Base-by-base conservation (phyloP, 495 filamentous ascomycete species). In the Entonaema liquescens region DNA sequence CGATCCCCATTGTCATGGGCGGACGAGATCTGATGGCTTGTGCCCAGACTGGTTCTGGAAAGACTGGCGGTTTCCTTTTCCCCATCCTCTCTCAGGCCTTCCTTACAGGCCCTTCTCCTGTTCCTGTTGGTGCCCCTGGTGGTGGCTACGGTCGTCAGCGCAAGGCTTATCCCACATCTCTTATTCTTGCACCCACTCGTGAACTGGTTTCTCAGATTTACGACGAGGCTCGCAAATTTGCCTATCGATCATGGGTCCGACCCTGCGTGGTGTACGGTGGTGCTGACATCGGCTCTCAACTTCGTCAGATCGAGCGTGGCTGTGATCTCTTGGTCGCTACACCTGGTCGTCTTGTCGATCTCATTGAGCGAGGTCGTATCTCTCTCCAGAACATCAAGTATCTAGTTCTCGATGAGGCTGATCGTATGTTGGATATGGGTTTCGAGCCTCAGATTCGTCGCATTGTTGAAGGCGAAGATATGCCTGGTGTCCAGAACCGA, bases 361-460 rank as follows among this genome's bases (percentile, higher is more conserved):
- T 99, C 78, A 97, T 99, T 71, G 96, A 98, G 86, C 93, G 96
- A 84, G 95, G 96, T 71, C 94, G 95, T 78, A 98, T 99, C 79
- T 97, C 95, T 12, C 89, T 98, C 38, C 85, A 88, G 70, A 97
- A 95, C 84, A 98, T 98, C 89, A 98, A 97, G 83, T 99, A 98
- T 77, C 86, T 99, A n/a, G 92, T 99, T 71, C 91, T 99, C 38
- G 95, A 99, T 74, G 95, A 99, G 87, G 95, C 95, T 80, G 95
- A 99, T 85, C 96, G 96, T 80, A 98, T 99, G 95, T 84, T 99
- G 87, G 95, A 99, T 85, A 98, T 99, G 95, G 95, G 95, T 91
- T 99, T 99, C 87, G 95, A 99, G 86, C 95, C 95, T 74, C 95
- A 99, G 82, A 98, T 99, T 79, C 94, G 95, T 71, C 91, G 95